Percentiles rank a stretch among this genome's conserved stretches.
Evolutionary conservation across 139 green algal genomes (phyloP).

Genomic region (Astrephomene gubernaculifera): DNA sequence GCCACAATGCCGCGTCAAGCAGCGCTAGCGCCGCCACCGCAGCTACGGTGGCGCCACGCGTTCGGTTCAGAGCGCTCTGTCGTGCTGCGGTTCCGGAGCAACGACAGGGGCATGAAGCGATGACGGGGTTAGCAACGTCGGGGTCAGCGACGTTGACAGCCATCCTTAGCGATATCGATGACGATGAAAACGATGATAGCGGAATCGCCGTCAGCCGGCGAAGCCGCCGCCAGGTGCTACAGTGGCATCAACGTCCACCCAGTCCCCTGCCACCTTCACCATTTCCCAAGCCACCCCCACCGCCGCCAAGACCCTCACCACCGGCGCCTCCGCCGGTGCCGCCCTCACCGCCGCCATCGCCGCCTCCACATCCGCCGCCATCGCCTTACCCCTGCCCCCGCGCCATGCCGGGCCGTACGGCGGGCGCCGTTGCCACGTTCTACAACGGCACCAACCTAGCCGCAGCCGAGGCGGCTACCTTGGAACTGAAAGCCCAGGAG

Average conservation of each 20-base stretch:
- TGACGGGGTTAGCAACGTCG: no score
- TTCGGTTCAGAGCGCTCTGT: no score
- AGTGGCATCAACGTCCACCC: slow-evolving; percentile 2
- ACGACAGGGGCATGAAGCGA: no score
- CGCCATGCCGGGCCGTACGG: slow-evolving; percentile 5
- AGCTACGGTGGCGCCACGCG: no score
- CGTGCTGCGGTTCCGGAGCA: no score
- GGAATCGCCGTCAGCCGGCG: no score
- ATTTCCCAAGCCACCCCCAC: not conserved
- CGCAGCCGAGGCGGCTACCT: not conserved
- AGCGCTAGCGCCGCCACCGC: no score
- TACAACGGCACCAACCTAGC: slow-evolving; percentile 1
- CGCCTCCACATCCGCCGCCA: not conserved
- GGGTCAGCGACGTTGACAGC: no score
- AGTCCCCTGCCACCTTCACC: not conserved
- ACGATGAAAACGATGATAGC: no score
- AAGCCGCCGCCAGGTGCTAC: not conserved
- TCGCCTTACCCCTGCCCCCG: slow-evolving; percentile 32
- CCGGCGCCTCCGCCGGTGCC: not conserved
- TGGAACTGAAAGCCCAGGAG: not conserved
- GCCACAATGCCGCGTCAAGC: no score
- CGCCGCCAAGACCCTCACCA: not conserved
- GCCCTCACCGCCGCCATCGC: not conserved
- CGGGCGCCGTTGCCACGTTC: not conserved
- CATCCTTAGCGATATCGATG: no score